Conservation (phyloP, 2,329 filamentous ascomycete species). For the Rosellinia necatrix region DNA sequence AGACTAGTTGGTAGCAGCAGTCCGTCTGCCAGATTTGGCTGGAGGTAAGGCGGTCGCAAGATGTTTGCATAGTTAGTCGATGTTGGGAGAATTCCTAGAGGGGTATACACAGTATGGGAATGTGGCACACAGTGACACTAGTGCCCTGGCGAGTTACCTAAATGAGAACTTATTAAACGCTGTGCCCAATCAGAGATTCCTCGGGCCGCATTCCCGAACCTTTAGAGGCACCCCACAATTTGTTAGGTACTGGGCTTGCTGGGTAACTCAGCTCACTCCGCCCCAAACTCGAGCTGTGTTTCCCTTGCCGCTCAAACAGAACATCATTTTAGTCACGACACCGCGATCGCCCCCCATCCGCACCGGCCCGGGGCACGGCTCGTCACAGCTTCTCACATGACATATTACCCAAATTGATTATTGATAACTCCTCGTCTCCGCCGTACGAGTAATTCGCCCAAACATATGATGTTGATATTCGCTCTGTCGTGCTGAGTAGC, state of each 20-base stretch:
- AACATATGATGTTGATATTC: constrained; percentile 6
- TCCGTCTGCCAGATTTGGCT: background rate
- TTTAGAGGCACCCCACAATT: constrained; percentile 7
- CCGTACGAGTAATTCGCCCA: background rate
- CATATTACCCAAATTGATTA: constrained; percentile 29
- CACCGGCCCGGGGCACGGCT: constrained; percentile 21
- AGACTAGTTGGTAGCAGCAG: background rate
- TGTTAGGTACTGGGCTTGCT: constrained; percentile 24
- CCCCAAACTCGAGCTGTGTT: background rate
- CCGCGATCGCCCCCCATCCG: constrained; percentile 8
- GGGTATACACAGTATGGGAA: background rate
- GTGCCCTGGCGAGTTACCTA: constrained; percentile 3
- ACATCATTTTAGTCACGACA: constrained; percentile 1
- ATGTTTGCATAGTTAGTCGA: background rate
- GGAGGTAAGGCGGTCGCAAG: background rate
- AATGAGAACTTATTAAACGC: constrained; percentile 16
- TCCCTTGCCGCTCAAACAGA: background rate
- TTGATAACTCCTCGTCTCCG: background rate
- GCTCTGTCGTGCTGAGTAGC: background rate
- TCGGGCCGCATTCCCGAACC: constrained; percentile 28
- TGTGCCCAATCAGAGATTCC: constrained; percentile 21
- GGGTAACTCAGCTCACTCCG: constrained; percentile 23
- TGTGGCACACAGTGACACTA: background rate
- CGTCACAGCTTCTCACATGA: constrained; percentile 25
- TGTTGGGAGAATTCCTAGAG: background rate